These are phyloP conservation scores for Agarophyton chilense DNA, from an alignment of 23 red algal species.

Conservation along the genomic window DNA sequence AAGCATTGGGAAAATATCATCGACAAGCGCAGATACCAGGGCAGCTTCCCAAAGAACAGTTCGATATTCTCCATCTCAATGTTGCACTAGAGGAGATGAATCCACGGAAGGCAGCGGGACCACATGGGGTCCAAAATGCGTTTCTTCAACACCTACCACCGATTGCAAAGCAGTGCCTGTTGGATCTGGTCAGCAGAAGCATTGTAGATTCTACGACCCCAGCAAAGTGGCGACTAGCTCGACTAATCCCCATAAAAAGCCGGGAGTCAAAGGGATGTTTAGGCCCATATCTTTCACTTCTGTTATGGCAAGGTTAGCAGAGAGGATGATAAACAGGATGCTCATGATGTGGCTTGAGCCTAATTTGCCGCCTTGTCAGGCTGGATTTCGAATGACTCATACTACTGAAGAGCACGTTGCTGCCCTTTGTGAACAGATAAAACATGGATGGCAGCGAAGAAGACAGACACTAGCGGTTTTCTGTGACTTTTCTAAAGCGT, in stretches of 20 bases:
- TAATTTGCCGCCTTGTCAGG: neutral
- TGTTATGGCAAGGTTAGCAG: neutral
- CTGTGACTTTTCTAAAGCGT: neutral
- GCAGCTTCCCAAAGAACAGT: neutral
- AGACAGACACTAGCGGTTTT: neutral
- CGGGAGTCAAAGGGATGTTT: neutral
- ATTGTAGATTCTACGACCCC: neutral
- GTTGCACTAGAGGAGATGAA: neutral
- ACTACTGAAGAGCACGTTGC: neutral
- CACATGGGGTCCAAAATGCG: neutral
- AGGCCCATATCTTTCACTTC: neutral
- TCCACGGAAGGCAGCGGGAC: neutral
- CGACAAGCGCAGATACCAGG: neutral
- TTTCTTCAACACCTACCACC: neutral
- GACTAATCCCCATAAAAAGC: neutral
- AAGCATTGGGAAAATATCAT: neutral
- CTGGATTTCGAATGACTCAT: neutral
- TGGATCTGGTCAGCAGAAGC: neutral
- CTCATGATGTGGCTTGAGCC: neutral
- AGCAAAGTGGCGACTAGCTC: neutral
- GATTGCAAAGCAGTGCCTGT: neutral
- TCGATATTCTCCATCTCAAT: neutral
- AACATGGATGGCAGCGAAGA: neutral
- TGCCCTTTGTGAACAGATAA: neutral
- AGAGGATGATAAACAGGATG: neutral